Evolutionary conservation across 2,329 filamentous ascomycete genomes (phyloP), one percentile per base, ranked within the genome.

Genomic region (Penicillium corylophilum): DNA sequence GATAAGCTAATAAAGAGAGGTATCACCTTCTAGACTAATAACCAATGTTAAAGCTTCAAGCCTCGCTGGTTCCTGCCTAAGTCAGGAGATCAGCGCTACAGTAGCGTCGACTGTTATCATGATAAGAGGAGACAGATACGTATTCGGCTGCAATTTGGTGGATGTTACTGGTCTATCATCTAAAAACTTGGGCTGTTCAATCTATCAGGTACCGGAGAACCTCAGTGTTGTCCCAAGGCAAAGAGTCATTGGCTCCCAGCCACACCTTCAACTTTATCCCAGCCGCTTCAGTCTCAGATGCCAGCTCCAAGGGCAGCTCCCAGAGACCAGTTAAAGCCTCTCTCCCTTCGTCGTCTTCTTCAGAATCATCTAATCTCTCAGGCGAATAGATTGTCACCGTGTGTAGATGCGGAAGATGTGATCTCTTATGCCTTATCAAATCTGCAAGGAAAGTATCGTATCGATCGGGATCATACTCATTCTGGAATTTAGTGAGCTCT

Each of bases 391-490:
- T 41, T 7, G 13, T 33, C 46, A 55, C 46, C 5, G 41, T 42
- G 26, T 36, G 43, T 26, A 53, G 15, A 44, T 41, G 6, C 13
- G 53, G 50, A 5, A 49, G 26, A 22, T 44, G 43, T 9, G 7
- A 2, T 35, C 22, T 53, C 31, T 55, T 55, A 24, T 55, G n/a
- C 20, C 26, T 24, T n/a, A 55, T 46, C 20, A 55, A 16, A 26
- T 36, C 29, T 29, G 33, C 28, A 35, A 55, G 5, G 28, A 44
- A 46, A 48, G 5, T 10, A 24, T 49, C 45, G n/a, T 26, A 22
- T 4, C 13, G 28, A 4, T 10, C 28, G 20, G 28, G n/a, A n/a
- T 36, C 12, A 12, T 2, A 2, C 15, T 46, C 48, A 8, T 18
- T 10, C 20, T 48, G 13, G 42, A 50, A 42, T 16, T 1, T 0